Evolutionary conservation across 1,284 basidiomycete species (phyloP).

Genomic region (Coniferiporia weirii): DNA sequence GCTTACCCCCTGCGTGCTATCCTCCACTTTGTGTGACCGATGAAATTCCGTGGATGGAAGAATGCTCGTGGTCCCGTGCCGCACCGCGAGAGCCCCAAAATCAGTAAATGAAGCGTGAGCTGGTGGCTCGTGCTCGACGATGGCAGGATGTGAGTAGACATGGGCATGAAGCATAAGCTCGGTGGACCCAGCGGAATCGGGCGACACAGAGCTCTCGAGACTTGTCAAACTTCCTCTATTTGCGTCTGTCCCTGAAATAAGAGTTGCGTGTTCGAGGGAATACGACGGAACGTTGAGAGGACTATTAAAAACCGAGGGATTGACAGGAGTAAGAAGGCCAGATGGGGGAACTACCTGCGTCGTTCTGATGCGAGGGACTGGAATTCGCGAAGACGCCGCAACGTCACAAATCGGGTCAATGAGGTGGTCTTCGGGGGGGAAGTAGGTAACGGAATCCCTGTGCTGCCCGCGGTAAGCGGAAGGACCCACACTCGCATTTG

Average conservation of each 20-base stretch:
- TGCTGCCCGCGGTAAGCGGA: not conserved
- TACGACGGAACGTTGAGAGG: not conserved
- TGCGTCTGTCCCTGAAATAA: not conserved
- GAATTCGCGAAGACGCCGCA: not conserved
- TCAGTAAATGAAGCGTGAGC: not conserved
- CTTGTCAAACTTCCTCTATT: not conserved
- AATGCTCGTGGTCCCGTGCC: not conserved
- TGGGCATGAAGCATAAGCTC: not conserved
- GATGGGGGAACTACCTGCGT: not conserved
- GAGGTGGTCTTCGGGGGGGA: not conserved
- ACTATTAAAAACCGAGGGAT: not conserved
- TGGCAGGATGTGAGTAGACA: not conserved
- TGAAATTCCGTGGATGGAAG: not conserved
- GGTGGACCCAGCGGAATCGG: not conserved
- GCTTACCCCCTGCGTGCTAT: not conserved
- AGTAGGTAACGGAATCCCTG: not conserved
- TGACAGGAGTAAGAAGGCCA: not conserved
- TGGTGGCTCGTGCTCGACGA: not conserved
- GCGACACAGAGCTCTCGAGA: constrained; percentile 3
- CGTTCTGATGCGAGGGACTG: constrained; percentile 1
- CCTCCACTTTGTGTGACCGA: not conserved
- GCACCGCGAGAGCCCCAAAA: not conserved
- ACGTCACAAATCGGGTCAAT: not conserved
- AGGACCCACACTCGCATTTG: not conserved
- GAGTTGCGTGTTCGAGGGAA: not conserved